phyloP scores from a whole-genome alignment of 805 yeast genomes.

The Candida awuae region DNA sequence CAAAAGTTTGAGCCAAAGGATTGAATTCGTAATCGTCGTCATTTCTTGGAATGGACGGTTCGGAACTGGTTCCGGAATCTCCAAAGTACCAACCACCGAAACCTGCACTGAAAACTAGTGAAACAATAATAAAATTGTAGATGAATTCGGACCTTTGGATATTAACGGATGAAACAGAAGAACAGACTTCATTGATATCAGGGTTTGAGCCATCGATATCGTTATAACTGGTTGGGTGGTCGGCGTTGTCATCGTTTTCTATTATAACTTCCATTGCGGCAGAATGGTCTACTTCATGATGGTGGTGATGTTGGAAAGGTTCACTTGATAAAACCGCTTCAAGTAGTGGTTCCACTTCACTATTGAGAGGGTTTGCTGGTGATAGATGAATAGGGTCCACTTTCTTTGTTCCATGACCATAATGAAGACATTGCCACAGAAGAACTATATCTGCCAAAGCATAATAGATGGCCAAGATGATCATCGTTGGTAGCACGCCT shows the following conservation, averaged over 20 bases:
- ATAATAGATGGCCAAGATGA: slow-evolving; percentile 83
- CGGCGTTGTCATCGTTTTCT: slow-evolving; percentile 23
- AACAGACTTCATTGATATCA: background rate
- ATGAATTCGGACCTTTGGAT: slow-evolving; percentile 22
- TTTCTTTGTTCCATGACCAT: slow-evolving; percentile 49
- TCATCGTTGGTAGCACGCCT: slow-evolving; percentile 91
- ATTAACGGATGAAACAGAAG: background rate
- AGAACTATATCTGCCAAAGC: slow-evolving; percentile 84
- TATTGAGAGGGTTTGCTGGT: slow-evolving; percentile 75
- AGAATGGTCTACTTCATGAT: slow-evolving; percentile 11
- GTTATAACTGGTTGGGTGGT: slow-evolving; percentile 23
- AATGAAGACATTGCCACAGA: slow-evolving; percentile 73
- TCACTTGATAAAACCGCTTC: slow-evolving; percentile 50
- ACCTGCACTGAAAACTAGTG: slow-evolving; percentile 67
- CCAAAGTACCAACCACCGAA: slow-evolving; percentile 76
- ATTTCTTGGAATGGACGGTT: slow-evolving; percentile 23
- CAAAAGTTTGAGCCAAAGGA: slow-evolving; percentile 78
- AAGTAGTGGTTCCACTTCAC: slow-evolving; percentile 52
- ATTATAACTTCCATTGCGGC: slow-evolving; percentile 18
- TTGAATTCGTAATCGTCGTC: slow-evolving; percentile 50
- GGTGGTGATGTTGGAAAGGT: slow-evolving; percentile 12
- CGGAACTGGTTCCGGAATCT: slow-evolving; percentile 14
- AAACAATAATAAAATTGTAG: slow-evolving; percentile 45
- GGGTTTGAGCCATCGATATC: slow-evolving; percentile 22
- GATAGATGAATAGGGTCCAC: slow-evolving; percentile 74